These are phyloP conservation scores for Aspergillus aculeatus DNA, from an alignment of 2,329 filamentous ascomycete species.

Conservation along the genomic window DNA sequence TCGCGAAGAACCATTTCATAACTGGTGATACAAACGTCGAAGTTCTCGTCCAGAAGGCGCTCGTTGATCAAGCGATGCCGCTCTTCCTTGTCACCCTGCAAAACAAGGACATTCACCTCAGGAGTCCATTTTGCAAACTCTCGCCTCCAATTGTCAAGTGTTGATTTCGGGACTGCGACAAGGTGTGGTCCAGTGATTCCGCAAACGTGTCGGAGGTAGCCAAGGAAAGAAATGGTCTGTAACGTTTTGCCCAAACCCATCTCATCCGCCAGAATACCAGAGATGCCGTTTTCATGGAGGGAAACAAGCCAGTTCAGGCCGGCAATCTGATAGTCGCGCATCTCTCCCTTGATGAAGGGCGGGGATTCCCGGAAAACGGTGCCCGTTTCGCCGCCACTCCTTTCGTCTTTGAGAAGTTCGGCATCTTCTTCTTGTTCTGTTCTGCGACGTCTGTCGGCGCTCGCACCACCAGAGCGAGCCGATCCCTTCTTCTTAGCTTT, in stretches of 20 bases:
- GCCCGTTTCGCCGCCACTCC: constrained; percentile 78
- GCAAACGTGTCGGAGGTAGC: constrained; percentile 87
- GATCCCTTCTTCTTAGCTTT: constrained; percentile 73
- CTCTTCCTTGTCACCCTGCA: constrained; percentile 95
- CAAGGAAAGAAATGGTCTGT: constrained; percentile 94
- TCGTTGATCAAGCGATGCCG: constrained; percentile 85
- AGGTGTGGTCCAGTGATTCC: constrained; percentile 89
- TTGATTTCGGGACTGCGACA: constrained; percentile 91
- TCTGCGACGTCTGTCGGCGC: constrained; percentile 73
- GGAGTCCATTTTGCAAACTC: constrained; percentile 94
- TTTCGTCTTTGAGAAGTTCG: constrained; percentile 81
- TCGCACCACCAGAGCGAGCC: constrained; percentile 79
- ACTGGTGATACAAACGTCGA: constrained; percentile 96
- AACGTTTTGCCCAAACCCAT: constrained; percentile 98
- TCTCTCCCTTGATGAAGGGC: constrained; percentile 77
- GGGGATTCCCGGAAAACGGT: constrained; percentile 94
- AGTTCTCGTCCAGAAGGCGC: constrained; percentile 87
- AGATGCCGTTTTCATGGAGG: constrained; percentile 97
- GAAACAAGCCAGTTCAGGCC: constrained; percentile 98
- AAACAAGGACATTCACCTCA: constrained; percentile 87
- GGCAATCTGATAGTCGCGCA: constrained; percentile 95
- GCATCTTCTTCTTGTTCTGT: constrained; percentile 98
- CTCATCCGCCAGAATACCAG: constrained; percentile 94
- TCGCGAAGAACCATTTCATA: constrained; percentile 99
- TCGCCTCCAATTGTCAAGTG: constrained; percentile 96